These are phyloP conservation scores for Kappamyces sp. DNA, from an alignment of 192 early-diverging fungal species.

Conservation along the genomic window DNA sequence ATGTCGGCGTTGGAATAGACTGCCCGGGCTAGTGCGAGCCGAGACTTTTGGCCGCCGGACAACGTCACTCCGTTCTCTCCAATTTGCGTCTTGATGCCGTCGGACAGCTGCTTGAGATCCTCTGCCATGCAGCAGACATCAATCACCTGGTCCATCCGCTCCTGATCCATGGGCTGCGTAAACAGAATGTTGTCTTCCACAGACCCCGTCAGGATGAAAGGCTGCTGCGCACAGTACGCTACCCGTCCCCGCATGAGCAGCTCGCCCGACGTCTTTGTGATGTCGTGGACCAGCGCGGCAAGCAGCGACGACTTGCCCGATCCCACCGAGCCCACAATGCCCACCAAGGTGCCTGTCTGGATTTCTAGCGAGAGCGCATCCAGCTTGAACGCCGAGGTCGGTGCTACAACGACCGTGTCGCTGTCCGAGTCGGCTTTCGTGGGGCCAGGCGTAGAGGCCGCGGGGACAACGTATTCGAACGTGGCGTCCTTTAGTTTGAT, in stretches of 20 bases:
- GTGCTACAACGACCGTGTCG: constrained; percentile 10
- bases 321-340: constrained; percentile 69
- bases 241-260: constrained; percentile 39
- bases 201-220: constrained; percentile 31
- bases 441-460: constrained; percentile 11
- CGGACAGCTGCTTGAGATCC: constrained; percentile 70
- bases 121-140: constrained; percentile 65
- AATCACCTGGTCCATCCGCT: constrained; percentile 16
- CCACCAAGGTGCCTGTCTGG: constrained; percentile 50
- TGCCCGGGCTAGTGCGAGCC: constrained; percentile 10
- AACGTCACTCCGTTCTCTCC: constrained; percentile 49
- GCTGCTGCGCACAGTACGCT: constrained; percentile 31
- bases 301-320: constrained; percentile 75
- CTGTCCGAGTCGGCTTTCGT: background rate
- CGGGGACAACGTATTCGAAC: background rate
- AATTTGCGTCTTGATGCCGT: constrained; percentile 77
- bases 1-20: constrained; percentile 46
- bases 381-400: constrained; percentile 17
- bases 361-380: constrained; percentile 8
- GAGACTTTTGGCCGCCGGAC: constrained; percentile 20
- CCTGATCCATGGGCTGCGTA: constrained; percentile 12
- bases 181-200: constrained; percentile 36
- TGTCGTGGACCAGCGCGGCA: constrained; percentile 69
- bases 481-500: background rate
- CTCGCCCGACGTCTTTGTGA: constrained; percentile 48